A percentile compares a stretch with the other conserved stretches of the same genome.
Evolutionary conservation across 2,329 filamentous ascomycete genomes (phyloP).

Genomic region (Exophiala xenobiotica): DNA sequence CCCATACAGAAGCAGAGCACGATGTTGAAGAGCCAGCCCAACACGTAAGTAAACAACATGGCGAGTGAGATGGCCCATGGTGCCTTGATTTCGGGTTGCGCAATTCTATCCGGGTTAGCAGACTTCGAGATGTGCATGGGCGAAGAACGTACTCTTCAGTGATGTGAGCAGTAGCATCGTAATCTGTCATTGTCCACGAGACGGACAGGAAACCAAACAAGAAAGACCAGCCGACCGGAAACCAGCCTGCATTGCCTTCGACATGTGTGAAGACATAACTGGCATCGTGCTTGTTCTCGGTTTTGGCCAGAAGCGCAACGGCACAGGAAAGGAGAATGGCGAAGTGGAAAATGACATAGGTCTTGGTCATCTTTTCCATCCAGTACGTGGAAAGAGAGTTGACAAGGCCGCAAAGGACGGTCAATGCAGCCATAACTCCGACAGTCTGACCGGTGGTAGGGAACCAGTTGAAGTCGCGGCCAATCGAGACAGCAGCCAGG

Average conservation of each 20-base stretch:
- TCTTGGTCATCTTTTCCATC: conserved; percentile 59
- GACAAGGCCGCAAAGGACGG: conserved; percentile 52
- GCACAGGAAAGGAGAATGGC: conserved; percentile 52
- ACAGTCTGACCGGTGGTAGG: conserved; percentile 51
- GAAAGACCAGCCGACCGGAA: conserved; percentile 55
- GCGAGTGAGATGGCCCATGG: conserved; percentile 58
- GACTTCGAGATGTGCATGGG: conserved; percentile 21
- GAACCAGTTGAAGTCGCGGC: conserved; percentile 47
- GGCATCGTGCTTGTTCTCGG: conserved; percentile 52
- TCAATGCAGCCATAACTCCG: conserved; percentile 57
- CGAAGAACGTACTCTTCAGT: conserved; percentile 46
- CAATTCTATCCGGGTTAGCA: conserved; percentile 39
- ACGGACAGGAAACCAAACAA: conserved; percentile 62
- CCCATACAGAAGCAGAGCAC: conserved; percentile 60
- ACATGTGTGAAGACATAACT: conserved; percentile 58
- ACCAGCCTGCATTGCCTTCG: conserved; percentile 54
- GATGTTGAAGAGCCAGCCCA: conserved; percentile 59
- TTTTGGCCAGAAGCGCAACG: conserved; percentile 53
- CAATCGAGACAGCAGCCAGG: conserved; percentile 56
- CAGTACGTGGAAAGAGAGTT: conserved; percentile 57
- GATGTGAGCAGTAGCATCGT: conserved; percentile 50
- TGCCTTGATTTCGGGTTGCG: conserved; percentile 51
- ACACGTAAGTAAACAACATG: conserved; percentile 56
- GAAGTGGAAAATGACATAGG: conserved; percentile 59
- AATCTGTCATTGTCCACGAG: conserved; percentile 61